Evolutionary conservation across 176 grass and related monocot species (phyloP).

Genomic region (Zoysia pacifica): DNA sequence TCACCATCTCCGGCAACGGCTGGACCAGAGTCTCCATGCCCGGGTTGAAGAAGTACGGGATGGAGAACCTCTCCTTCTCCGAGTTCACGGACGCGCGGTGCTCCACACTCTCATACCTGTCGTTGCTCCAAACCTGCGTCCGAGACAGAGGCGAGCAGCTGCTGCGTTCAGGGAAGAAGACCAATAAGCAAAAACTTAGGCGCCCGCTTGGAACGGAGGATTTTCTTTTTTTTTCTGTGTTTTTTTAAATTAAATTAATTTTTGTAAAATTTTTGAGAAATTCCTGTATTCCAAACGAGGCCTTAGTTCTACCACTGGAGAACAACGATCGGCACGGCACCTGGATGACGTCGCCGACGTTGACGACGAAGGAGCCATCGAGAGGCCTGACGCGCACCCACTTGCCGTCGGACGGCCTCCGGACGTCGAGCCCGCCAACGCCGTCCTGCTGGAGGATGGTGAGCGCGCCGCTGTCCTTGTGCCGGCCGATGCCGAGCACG

Average conservation of each 20-base stretch:
- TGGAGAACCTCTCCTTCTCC: conserved; percentile 63
- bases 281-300: too few species aligned
- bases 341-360: conserved; percentile 77
- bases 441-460: conserved; percentile 78
- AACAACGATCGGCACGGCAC: background rate
- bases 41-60: conserved; percentile 75
- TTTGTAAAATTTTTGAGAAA: too few species aligned
- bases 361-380: conserved; percentile 59
- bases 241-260: too few species aligned
- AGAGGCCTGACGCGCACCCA: conserved; percentile 75
- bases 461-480: conserved; percentile 82
- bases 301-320: too few species aligned
- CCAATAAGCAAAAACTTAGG: too few species aligned
- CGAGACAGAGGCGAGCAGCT: too few species aligned
- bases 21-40: conserved; percentile 32
- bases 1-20: conserved; percentile 56
- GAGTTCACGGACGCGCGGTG: conserved; percentile 64
- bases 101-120: conserved; percentile 76
- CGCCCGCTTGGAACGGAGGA: too few species aligned
- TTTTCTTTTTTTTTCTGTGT: too few species aligned
- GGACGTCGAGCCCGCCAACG: conserved; percentile 83
- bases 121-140: conserved; percentile 84
- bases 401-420: conserved; percentile 57
- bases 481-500: conserved; percentile 71
- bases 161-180: too few species aligned